Conservation (phyloP, 2,329 filamentous ascomycete species). For the Coniochaeta pulveracea region DNA sequence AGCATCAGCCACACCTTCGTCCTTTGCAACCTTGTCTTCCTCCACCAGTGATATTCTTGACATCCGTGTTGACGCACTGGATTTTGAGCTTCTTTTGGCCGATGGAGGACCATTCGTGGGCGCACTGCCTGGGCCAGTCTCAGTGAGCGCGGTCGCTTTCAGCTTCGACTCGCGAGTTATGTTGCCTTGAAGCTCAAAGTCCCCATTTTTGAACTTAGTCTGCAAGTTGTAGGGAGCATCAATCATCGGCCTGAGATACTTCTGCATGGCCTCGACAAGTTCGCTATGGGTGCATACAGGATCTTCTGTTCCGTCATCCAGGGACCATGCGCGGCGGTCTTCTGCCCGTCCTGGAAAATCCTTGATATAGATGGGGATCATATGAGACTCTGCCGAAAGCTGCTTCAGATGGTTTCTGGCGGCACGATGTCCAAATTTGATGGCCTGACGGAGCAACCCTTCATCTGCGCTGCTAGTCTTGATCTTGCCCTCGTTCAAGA, state of each 20-base stretch:
- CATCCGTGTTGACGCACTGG: no score
- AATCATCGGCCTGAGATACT: constrained; percentile 33
- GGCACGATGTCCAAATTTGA: constrained; percentile 52
- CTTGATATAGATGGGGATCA: constrained; percentile 64
- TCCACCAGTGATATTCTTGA: no score
- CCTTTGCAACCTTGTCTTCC: constrained; percentile 11
- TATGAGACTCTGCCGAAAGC: constrained; percentile 58
- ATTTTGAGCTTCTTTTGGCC: no score
- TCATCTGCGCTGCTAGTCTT: constrained; percentile 50
- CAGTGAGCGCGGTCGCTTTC: no score
- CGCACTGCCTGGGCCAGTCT: no score
- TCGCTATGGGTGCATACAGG: constrained; percentile 35
- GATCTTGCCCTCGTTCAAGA: constrained; percentile 51
- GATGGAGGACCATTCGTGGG: no score
- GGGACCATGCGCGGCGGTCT: constrained; percentile 53
- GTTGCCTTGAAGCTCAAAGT: constrained; percentile 26
- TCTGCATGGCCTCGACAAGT: constrained; percentile 41
- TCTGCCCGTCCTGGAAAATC: constrained; percentile 53
- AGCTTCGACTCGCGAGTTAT: background rate
- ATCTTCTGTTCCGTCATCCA: constrained; percentile 42
- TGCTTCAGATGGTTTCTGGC: constrained; percentile 51
- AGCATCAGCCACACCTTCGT: constrained; percentile 25
- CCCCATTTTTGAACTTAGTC: constrained; percentile 33
- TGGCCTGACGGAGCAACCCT: constrained; percentile 47
- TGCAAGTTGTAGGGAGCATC: constrained; percentile 31